phyloP scores from a whole-genome alignment of 1,284 basidiomycete genomes.

The Tilletia indica region DNA sequence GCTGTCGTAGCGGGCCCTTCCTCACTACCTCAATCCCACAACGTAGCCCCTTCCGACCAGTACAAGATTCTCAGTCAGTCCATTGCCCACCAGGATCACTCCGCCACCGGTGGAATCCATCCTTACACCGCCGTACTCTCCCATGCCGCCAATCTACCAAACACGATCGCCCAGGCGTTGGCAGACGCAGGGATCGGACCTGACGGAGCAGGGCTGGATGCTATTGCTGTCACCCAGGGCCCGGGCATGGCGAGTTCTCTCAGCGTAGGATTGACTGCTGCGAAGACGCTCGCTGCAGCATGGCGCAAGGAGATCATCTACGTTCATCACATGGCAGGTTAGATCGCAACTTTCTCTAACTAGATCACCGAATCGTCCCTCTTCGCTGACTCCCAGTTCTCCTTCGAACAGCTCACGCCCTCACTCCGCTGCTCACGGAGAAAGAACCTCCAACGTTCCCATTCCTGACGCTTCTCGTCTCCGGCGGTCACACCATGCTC shows the following conservation, averaged over 20 bases:
- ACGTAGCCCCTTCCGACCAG: not conserved
- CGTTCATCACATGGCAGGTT: conserved; percentile 52
- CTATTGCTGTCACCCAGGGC: conserved; percentile 51
- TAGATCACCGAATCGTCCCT: too few relatives aligned
- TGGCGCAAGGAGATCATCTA: conserved; percentile 45
- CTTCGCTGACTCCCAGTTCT: not conserved
- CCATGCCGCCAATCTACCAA: conserved; percentile 42
- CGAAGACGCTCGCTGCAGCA: conserved; percentile 43
- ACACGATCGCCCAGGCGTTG: conserved; percentile 37
- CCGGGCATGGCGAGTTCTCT: conserved; percentile 52
- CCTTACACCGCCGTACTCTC: conserved; percentile 42
- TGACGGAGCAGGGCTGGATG: conserved; percentile 36
- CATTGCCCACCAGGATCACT: conserved; percentile 49
- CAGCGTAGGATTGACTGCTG: conserved; percentile 39
- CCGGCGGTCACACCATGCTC: conserved; percentile 52
- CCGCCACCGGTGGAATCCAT: conserved; percentile 44
- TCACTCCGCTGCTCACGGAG: conserved; percentile 41
- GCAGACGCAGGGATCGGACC: conserved; percentile 24
- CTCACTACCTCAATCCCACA: not conserved
- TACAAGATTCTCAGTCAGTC: conserved; percentile 41
- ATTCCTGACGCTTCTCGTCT: conserved; percentile 49
- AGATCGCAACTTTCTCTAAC: conserved; percentile 19
- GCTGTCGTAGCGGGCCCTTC: conserved; percentile 38
- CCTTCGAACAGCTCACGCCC: conserved; percentile 33
- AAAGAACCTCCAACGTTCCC: conserved; percentile 37